Percentiles rank a stretch among this genome's conserved stretches.
Conservation (phyloP, 805 yeast genomes). For the Wickerhamomyces chaumierensis region DNA sequence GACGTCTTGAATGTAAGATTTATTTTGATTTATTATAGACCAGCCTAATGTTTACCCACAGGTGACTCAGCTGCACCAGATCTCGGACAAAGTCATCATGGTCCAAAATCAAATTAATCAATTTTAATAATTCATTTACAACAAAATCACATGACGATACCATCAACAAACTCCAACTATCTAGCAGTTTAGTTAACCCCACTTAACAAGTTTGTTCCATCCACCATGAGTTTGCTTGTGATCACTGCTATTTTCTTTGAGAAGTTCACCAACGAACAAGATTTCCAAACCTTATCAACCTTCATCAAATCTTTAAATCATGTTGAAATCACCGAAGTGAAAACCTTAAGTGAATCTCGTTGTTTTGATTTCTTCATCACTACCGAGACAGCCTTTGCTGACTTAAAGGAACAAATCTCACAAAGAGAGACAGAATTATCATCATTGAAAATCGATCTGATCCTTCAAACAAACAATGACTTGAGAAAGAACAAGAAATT, state of each 20-base stretch:
- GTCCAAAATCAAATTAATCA: too few species aligned
- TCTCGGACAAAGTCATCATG: too few species aligned
- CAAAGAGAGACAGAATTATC: not conserved
- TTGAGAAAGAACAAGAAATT: slow-evolving; percentile 33
- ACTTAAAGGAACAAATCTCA: slow-evolving; percentile 1
- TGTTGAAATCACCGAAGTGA: slow-evolving; percentile 17
- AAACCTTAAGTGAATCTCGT: slow-evolving; percentile 21
- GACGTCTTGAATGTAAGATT: too few species aligned
- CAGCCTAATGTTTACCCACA: too few species aligned
- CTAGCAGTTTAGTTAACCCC: too few species aligned
- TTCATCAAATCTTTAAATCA: slow-evolving; percentile 20
- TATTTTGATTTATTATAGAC: too few species aligned
- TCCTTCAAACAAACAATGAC: slow-evolving; percentile 27
- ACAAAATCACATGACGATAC: too few species aligned
- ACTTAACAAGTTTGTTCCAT: too few species aligned
- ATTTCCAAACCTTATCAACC: slow-evolving; percentile 14
- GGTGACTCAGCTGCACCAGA: too few species aligned
- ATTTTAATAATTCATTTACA: too few species aligned
- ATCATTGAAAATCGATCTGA: slow-evolving; percentile 24
- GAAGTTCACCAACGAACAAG: slow-evolving; percentile 8
- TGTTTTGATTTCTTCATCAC: slow-evolving; percentile 27
- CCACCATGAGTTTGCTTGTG: slow-evolving; percentile 9
- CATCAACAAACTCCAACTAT: too few species aligned
- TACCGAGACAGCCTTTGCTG: slow-evolving; percentile 8
- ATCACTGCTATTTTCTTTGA: slow-evolving; percentile 20